A percentile compares a stretch with the other conserved stretches of the same genome.
Evolutionary conservation across 306 rosid genomes (phyloP).

Genomic region (Gillenia trifoliata): DNA sequence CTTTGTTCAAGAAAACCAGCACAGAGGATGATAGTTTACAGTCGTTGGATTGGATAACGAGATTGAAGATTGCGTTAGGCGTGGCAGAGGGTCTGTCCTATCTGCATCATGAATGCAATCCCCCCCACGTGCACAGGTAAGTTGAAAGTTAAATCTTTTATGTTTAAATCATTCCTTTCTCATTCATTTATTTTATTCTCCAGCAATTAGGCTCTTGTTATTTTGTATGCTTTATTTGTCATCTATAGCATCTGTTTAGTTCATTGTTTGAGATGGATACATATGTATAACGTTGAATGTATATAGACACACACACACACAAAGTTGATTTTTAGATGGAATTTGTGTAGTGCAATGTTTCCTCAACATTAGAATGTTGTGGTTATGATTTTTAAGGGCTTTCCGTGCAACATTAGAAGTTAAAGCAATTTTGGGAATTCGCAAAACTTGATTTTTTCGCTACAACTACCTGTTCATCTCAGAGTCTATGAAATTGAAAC

Average conservation of each 20-base stretch:
- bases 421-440: neutral
- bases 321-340: neutral
- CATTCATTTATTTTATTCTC: neutral
- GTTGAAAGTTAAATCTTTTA: constrained; percentile 11
- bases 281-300: neutral
- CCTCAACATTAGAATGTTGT: neutral
- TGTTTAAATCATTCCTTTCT: constrained; percentile 3
- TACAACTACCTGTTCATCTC: neutral
- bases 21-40: constrained; percentile 58
- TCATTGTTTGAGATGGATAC: neutral
- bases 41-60: constrained; percentile 97
- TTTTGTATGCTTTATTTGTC: neutral
- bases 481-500: neutral
- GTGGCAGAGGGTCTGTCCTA: constrained; percentile 80
- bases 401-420: neutral
- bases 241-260: neutral
- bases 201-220: neutral
- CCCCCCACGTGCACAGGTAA: constrained; percentile 91
- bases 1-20: constrained; percentile 50
- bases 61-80: constrained; percentile 90
- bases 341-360: neutral
- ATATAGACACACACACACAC: neutral
- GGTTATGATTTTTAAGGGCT: neutral
- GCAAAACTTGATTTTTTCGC: neutral
- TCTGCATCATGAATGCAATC: constrained; percentile 85